These are phyloP conservation scores for Eucalyptus tenuipes DNA, from an alignment of 345 rosid genomes.

Conservation along the genomic window DNA sequence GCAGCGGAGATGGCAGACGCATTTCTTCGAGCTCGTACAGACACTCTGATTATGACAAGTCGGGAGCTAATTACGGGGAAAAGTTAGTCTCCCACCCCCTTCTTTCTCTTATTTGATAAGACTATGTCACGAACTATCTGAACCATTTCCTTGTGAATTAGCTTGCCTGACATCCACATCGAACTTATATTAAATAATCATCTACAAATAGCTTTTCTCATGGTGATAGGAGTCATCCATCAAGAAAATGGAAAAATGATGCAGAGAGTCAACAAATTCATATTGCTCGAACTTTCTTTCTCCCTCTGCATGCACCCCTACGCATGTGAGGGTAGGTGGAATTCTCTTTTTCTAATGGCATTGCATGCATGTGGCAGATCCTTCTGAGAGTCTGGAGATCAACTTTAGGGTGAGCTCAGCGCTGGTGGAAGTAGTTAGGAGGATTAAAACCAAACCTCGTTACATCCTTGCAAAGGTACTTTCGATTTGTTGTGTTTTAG, in stretches of 20 bases:
- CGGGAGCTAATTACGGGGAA: slow-evolving; percentile 85
- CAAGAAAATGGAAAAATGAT: background rate
- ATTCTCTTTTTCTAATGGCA: background rate
- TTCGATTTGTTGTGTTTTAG: background rate
- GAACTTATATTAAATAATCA: background rate
- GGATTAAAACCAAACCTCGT: slow-evolving; percentile 74
- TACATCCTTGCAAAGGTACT: slow-evolving; percentile 93
- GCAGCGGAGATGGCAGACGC: slow-evolving; percentile 65
- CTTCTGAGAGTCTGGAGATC: slow-evolving; percentile 88
- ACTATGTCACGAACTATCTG: background rate
- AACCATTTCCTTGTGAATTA: background rate
- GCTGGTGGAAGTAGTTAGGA: slow-evolving; percentile 76
- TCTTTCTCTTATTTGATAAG: background rate
- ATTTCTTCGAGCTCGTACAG: slow-evolving; percentile 49
- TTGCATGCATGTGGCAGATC: slow-evolving; percentile 28
- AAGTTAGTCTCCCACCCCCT: slow-evolving; percentile 26
- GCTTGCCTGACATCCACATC: background rate
- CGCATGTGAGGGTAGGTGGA: background rate
- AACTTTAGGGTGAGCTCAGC: slow-evolving; percentile 98
- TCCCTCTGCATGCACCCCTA: background rate
- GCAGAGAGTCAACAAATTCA: background rate
- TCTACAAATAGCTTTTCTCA: background rate
- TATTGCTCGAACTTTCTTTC: background rate
- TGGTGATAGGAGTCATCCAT: background rate
- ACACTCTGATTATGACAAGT: slow-evolving; percentile 86